Conservation (phyloP, 192 early-diverging fungal genomes). For the Entophlyctis luteolus region DNA sequence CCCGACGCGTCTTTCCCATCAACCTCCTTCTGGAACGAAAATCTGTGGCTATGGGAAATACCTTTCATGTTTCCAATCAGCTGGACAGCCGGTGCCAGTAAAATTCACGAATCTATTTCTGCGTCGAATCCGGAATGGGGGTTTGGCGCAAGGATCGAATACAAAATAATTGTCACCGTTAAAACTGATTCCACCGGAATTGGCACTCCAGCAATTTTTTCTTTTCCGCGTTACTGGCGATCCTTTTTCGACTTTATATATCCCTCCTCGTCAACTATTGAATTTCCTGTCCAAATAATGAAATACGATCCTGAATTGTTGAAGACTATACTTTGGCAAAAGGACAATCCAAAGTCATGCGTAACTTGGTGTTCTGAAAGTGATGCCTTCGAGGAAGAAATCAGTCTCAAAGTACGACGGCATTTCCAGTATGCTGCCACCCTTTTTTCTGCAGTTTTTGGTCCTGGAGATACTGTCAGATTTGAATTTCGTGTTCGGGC, state of each 20-base stretch:
- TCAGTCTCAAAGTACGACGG: conserved; percentile 1
- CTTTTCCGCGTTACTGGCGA: too few species aligned
- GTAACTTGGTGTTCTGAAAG: conserved; percentile 21
- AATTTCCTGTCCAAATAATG: background rate
- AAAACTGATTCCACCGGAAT: background rate
- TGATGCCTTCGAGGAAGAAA: background rate
- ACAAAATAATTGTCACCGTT: conserved; percentile 5
- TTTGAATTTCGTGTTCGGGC: conserved; percentile 18
- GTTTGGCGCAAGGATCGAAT: conserved; percentile 27
- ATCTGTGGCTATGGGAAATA: background rate
- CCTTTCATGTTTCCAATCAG: conserved; percentile 20
- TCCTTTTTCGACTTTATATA: conserved; percentile 1
- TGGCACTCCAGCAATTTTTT: background rate
- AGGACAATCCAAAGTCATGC: background rate
- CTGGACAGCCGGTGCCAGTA: background rate
- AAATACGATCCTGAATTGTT: conserved; percentile 9
- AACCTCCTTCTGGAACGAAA: background rate
- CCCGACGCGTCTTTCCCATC: too few species aligned
- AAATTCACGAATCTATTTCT: conserved; percentile 14
- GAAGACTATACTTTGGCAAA: background rate
- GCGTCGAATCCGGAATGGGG: conserved; percentile 33
- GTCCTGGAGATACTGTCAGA: conserved; percentile 14
- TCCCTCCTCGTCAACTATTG: background rate
- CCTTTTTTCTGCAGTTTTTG: conserved; percentile 10
- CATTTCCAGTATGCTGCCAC: conserved; percentile 14